Percentiles rank a stretch among this genome's conserved stretches.
Evolutionary conservation across 345 rosid species (phyloP).

Genomic region (Carallia brachiata): DNA sequence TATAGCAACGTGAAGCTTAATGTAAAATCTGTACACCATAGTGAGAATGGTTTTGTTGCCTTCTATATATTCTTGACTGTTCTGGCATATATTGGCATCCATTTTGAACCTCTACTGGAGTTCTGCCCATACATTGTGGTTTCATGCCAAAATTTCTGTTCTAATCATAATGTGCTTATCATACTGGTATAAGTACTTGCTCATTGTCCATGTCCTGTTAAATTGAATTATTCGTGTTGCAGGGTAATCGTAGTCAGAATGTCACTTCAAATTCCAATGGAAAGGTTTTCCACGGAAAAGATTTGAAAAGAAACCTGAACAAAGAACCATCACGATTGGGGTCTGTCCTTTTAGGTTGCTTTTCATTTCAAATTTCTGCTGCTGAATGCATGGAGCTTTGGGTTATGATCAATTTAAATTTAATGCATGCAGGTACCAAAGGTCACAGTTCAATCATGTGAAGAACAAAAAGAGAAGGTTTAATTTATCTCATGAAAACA

Average conservation of each 20-base stretch:
- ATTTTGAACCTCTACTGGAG: not conserved
- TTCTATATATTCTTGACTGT: not conserved
- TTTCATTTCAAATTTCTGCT: conserved; percentile 10
- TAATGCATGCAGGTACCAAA: conserved; percentile 46
- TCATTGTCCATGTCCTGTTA: not conserved
- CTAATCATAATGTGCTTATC: not conserved
- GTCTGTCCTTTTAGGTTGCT: conserved; percentile 29
- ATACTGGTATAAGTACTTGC: not conserved
- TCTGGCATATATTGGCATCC: not conserved
- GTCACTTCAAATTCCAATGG: conserved; percentile 29
- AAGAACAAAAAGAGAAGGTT: conserved; percentile 49
- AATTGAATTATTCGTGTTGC: conserved; percentile 5
- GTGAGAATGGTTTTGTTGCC: not conserved
- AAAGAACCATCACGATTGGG: conserved; percentile 38
- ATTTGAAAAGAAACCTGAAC: conserved; percentile 30
- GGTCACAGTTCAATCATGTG: conserved; percentile 43
- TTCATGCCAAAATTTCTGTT: not conserved
- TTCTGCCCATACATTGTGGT: not conserved
- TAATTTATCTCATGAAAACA: conserved; percentile 36
- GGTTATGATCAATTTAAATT: conserved; percentile 20
- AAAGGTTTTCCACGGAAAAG: conserved; percentile 38
- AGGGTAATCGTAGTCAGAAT: conserved; percentile 36
- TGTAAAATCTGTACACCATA: no score
- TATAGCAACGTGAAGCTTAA: no score
- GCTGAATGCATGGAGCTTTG: not conserved